Evolutionary conservation across 306 rosid genomes (phyloP).

Genomic region (Elaeagnus macrophylla): DNA sequence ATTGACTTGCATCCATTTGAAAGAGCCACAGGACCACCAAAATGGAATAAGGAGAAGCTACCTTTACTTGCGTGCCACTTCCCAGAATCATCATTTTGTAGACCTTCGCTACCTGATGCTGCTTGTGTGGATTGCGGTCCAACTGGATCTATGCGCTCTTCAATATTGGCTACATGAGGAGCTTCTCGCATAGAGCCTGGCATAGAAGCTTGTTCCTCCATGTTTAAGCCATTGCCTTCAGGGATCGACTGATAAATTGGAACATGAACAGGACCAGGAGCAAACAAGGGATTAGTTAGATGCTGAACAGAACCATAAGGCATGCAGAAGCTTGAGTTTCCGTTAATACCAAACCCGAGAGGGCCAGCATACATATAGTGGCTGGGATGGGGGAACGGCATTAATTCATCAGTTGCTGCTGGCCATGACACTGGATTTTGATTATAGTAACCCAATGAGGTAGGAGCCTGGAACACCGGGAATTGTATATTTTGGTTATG

Average conservation of each 20-base stretch:
- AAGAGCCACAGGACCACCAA: slow-evolving; percentile 79
- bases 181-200: slow-evolving; percentile 37
- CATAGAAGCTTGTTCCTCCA: slow-evolving; percentile 37
- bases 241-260: slow-evolving; percentile 67
- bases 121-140: slow-evolving; percentile 29
- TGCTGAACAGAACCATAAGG: slow-evolving; percentile 79
- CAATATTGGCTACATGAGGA: slow-evolving; percentile 27
- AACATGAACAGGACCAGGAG: slow-evolving; percentile 30
- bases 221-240: slow-evolving; percentile 32
- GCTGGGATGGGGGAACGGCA: slow-evolving; percentile 59
- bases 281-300: slow-evolving; percentile 45
- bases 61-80: slow-evolving; percentile 30
- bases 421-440: slow-evolving; percentile 92
- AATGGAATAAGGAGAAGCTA: slow-evolving; percentile 85
- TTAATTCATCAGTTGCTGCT: slow-evolving; percentile 50
- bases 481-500: slow-evolving; percentile 57
- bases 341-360: slow-evolving; percentile 73
- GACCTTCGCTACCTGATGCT: slow-evolving; percentile 27
- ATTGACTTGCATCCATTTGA: slow-evolving; percentile 41
- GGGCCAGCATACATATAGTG: slow-evolving; percentile 66
- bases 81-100: slow-evolving; percentile 35
- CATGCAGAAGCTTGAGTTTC: slow-evolving; percentile 70
- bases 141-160: slow-evolving; percentile 30
- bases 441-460: slow-evolving; percentile 73
- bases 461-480: slow-evolving; percentile 57